Conservation (phyloP, 2,329 filamentous ascomycete species). For the Fusarium subglutinans region DNA sequence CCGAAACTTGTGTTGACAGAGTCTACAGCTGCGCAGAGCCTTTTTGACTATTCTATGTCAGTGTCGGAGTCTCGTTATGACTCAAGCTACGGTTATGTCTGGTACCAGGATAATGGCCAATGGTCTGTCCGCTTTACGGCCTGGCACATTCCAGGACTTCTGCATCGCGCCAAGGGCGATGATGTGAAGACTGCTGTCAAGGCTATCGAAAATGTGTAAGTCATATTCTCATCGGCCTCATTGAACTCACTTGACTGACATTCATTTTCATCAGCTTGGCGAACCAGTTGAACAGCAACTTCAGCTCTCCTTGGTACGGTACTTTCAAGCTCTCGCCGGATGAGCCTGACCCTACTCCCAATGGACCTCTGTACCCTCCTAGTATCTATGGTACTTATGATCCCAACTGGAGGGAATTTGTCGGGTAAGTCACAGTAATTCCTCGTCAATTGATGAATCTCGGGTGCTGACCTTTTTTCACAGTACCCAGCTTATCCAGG, state of each 20-base stretch:
- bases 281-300: constrained; percentile 9
- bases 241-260: neutral
- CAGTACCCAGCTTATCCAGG: constrained; percentile 4
- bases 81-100: constrained; percentile 53
- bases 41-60: constrained; percentile 48
- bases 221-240: fast-evolving
- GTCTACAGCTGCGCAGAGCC: neutral
- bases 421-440: neutral
- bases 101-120: constrained; percentile 53
- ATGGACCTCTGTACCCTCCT: constrained; percentile 4
- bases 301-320: constrained; percentile 9
- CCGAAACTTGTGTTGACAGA: neutral
- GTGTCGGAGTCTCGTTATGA: constrained; percentile 53
- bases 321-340: constrained; percentile 14
- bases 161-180: neutral
- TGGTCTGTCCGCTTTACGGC: constrained; percentile 55
- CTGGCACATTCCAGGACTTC: constrained; percentile 53
- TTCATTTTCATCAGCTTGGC: neutral
- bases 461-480: fast-evolving
- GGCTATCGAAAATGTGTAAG: constrained; percentile 18
- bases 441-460: fast-evolving
- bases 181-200: constrained; percentile 6
- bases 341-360: constrained; percentile 9
- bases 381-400: constrained; percentile 10
- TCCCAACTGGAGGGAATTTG: constrained; percentile 14